Conservation (phyloP, 768 basidiomycete genomes). For the Kwoniella dejecticola region DNA sequence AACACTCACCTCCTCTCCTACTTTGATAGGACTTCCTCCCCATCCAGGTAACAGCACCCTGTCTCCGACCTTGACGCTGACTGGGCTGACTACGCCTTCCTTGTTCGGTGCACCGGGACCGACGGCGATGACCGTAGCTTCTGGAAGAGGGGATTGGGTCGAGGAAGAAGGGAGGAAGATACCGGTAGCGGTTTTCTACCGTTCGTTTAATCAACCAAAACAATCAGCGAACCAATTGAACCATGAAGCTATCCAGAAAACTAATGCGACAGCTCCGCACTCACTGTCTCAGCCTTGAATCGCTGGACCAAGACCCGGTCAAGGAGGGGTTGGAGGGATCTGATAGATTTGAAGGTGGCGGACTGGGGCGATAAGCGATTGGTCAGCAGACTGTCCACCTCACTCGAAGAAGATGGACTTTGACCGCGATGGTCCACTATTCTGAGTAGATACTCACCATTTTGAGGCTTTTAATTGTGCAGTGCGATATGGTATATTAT, state of each 20-base stretch:
- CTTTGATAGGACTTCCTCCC: conserved; percentile 94
- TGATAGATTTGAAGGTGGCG: conserved; percentile 94
- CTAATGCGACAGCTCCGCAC: conserved; percentile 45
- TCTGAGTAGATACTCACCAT: conserved; percentile 27
- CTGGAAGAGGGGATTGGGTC: conserved; percentile 82
- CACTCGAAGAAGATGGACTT: no score
- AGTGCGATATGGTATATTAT: no score
- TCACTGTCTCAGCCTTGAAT: conserved; percentile 91
- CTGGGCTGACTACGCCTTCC: conserved; percentile 72
- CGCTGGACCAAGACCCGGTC: conserved; percentile 97
- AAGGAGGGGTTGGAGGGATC: conserved; percentile 80
- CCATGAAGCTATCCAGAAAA: not conserved
- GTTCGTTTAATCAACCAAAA: not conserved
- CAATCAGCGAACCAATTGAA: not conserved
- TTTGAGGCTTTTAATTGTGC: conserved; percentile 2
- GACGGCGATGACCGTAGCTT: conserved; percentile 93
- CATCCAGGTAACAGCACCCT: conserved; percentile 91
- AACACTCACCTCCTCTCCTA: conserved; percentile 84
- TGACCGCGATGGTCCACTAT: no score
- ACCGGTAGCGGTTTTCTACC: conserved; percentile 94
- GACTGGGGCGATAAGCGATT: conserved; percentile 25
- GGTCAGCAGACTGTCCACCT: no score
- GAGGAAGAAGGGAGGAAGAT: conserved; percentile 93
- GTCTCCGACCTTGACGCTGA: conserved; percentile 82
- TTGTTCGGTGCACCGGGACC: conserved; percentile 93